Percentiles rank a stretch among this genome's conserved stretches.
These are phyloP conservation scores for Solanum hybrid DNA, from an alignment of 305 asterid genomes.

Conservation along the genomic window DNA sequence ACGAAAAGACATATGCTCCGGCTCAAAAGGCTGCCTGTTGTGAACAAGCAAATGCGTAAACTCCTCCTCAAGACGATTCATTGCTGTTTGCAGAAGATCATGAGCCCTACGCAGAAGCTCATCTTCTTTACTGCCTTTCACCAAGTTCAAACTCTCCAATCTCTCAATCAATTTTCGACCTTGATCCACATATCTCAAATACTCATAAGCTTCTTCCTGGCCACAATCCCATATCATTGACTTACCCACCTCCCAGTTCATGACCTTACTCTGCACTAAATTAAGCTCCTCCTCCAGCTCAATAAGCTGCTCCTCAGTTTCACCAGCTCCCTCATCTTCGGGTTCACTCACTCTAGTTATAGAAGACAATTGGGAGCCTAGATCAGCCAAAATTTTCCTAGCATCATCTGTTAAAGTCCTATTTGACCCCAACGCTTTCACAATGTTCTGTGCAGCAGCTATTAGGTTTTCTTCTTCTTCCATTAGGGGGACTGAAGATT, in stretches of 20 bases:
- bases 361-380: constrained; percentile 49
- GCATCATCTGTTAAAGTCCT: constrained; percentile 42
- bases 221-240: constrained; percentile 82
- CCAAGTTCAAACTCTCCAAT: constrained; percentile 38
- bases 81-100: constrained; percentile 75
- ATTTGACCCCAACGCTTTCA: constrained; percentile 46
- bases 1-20: constrained; percentile 76
- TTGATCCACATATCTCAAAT: constrained; percentile 39
- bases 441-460: constrained; percentile 52
- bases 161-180: constrained; percentile 45
- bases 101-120: constrained; percentile 44
- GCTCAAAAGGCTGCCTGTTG: constrained; percentile 77
- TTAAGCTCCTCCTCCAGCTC: constrained; percentile 58
- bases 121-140: constrained; percentile 22
- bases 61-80: constrained; percentile 90
- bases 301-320: constrained; percentile 18
- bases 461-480: constrained; percentile 69
- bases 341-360: constrained; percentile 28
- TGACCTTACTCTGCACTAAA: constrained; percentile 44
- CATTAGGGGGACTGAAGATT: constrained; percentile 22
- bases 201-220: constrained; percentile 57
- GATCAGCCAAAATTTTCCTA: constrained; percentile 58
- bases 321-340: constrained; percentile 2
- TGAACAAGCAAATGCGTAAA: constrained; percentile 69
- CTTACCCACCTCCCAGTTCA: constrained; percentile 65